Conservation (phyloP, 2,329 filamentous ascomycete species). For the Paecilomyces fulvus region DNA sequence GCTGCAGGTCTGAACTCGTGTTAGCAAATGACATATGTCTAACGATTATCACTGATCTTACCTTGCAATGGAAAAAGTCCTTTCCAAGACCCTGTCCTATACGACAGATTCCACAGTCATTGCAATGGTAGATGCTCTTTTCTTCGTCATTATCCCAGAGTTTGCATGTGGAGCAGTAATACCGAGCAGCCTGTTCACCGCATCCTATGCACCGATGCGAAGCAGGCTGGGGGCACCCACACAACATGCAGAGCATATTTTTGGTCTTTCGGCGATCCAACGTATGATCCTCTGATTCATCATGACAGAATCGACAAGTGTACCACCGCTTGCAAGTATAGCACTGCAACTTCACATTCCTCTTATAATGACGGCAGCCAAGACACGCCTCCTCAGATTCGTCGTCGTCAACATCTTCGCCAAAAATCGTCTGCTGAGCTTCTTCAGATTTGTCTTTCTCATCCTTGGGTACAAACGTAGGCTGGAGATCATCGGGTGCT, state of each 20-base stretch:
- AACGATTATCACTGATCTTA: slow-evolving; percentile 30
- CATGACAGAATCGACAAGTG: slow-evolving; percentile 89
- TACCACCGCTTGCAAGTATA: slow-evolving; percentile 86
- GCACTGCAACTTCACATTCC: slow-evolving; percentile 94
- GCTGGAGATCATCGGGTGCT: slow-evolving; percentile 50
- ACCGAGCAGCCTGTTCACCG: slow-evolving; percentile 68
- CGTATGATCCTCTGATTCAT: slow-evolving; percentile 68
- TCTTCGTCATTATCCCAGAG: slow-evolving; percentile 90
- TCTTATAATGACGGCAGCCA: slow-evolving; percentile 86
- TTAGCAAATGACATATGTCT: slow-evolving; percentile 15
- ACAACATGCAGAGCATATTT: slow-evolving; percentile 97
- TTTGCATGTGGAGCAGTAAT: slow-evolving; percentile 92
- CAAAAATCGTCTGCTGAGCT: slow-evolving; percentile 10
- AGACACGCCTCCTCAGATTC: slow-evolving; percentile 47
- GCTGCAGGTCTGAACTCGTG: slow-evolving; percentile 62
- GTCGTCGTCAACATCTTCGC: slow-evolving; percentile 37
- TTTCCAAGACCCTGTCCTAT: slow-evolving; percentile 86
- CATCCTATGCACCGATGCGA: slow-evolving; percentile 71
- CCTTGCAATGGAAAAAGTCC: slow-evolving; percentile 98
- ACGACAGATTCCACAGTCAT: slow-evolving; percentile 91
- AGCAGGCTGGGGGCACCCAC: slow-evolving; percentile 73
- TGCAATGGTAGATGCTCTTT: slow-evolving; percentile 92
- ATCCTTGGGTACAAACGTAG: slow-evolving; percentile 54
- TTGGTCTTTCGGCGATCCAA: slow-evolving; percentile 75
- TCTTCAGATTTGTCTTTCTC: slow-evolving; percentile 19